Evolutionary conservation across 768 basidiomycete species (phyloP).

Genomic region (Termitomyces eurrhizus): DNA sequence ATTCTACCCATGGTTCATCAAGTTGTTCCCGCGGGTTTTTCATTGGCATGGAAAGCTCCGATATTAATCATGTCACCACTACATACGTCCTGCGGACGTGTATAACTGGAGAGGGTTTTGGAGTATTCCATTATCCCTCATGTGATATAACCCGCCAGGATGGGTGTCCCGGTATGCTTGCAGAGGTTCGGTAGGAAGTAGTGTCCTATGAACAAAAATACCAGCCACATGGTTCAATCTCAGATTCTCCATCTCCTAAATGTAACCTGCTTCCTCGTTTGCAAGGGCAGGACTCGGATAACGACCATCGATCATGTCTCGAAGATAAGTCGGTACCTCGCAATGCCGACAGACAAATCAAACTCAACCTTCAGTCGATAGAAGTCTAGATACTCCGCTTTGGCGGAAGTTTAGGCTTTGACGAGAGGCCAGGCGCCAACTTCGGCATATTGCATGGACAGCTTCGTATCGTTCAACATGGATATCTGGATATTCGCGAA

Average conservation of each 20-base stretch:
- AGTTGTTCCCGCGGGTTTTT: conserved; percentile 26
- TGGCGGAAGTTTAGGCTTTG: conserved; percentile 3
- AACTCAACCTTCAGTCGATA: not conserved
- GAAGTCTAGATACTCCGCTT: conserved; percentile 16
- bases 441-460: conserved; percentile 15
- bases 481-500: conserved; percentile 29
- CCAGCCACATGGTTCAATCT: not conserved
- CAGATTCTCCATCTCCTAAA: not conserved
- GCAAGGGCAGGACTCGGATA: not conserved
- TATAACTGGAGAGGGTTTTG: not conserved
- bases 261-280: not conserved
- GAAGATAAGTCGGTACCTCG: conserved; percentile 30
- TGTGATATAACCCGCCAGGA: not conserved
- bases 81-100: conserved; percentile 22
- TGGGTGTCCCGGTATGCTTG: not conserved
- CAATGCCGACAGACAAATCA: not conserved
- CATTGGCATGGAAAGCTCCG: conserved; percentile 23
- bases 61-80: too few species aligned
- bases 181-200: not conserved
- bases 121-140: not conserved
- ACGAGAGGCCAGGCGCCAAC: too few species aligned
- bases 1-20: conserved; percentile 32
- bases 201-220: not conserved
- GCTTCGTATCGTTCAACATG: conserved; percentile 41
- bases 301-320: conserved; percentile 26